Evolutionary conservation across 2,329 filamentous ascomycete genomes (phyloP).

Genomic region (Penicillium sp.): DNA sequence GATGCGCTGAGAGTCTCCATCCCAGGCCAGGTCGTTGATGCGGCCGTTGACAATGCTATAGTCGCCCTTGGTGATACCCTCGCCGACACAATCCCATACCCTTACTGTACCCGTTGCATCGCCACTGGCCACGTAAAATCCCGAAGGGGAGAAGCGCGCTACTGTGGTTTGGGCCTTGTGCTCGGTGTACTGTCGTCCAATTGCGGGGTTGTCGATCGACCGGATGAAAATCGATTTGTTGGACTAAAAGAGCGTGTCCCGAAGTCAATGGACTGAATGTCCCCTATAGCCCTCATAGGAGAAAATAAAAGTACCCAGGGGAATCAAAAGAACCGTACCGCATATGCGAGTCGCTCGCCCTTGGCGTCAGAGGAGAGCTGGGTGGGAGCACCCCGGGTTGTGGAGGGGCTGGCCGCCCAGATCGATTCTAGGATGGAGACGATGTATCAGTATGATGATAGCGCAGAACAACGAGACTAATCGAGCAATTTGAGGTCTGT

Average conservation of each 20-base stretch:
- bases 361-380: constrained; percentile 82
- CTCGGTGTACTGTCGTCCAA: constrained; percentile 83
- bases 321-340: constrained; percentile 52
- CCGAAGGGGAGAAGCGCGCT: constrained; percentile 86
- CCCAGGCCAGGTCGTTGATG: constrained; percentile 96
- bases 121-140: constrained; percentile 90
- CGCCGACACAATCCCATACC: constrained; percentile 84
- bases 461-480: not conserved
- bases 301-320: not conserved
- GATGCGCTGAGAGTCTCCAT: constrained; percentile 91
- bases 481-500: not conserved
- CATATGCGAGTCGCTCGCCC: constrained; percentile 87
- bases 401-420: constrained; percentile 78
- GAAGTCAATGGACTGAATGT: constrained; percentile 1
- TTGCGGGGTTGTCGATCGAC: constrained; percentile 80
- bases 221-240: constrained; percentile 96
- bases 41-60: constrained; percentile 90
- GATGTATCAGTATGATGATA: not conserved
- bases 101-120: constrained; percentile 78
- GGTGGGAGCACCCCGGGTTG: constrained; percentile 78
- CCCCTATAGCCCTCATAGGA: not conserved
- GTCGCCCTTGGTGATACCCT: constrained; percentile 86
- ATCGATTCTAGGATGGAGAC: constrained; percentile 53
- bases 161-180: constrained; percentile 87
- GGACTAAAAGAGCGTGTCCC: constrained; percentile 51